Evolutionary conservation across 371 early-diverging fungal genomes (phyloP), one percentile per base, ranked within the genome.

Genomic region (Mucor racemosus): DNA sequence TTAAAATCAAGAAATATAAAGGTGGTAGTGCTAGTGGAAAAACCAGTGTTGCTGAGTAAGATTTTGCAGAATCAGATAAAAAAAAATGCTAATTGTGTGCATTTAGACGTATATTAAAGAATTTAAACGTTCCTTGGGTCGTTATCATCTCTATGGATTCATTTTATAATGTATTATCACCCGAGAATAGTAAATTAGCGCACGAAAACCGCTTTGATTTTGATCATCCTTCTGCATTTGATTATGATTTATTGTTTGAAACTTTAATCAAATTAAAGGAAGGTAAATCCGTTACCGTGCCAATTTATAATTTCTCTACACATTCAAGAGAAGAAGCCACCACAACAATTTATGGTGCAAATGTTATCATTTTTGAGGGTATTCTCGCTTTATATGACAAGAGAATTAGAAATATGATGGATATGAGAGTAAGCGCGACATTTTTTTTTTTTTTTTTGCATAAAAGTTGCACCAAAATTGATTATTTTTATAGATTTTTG

Each of bases 71-170:
- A 19, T 19, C 11, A 56, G 55, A 53, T 11, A 21, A 31, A 4
- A 36, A 58, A 58, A 65, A 38, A 15, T 4, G 19, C 50, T 50
- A 26, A 50, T 21, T 50, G 3, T 50, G 50, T 40, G 39, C 33
- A 50, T 34, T 15, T 65, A 88, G 88, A 53, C 82, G 88, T 53
- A 90, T 93, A 56, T 84, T 91, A 60, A 90, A 90, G 66, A 87
- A 88, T 58, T 71, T 93, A 62, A 89, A 91, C 67, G 92, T 91
- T 0, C 92, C 93, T 15, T 92, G 93, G 93, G 95, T 95, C 4
- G 91, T 94, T 5, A 86, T 97, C 39, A 61, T 97, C 35, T 94
- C 92, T 42, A 96, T 96, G 97, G 97, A 97, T 79, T 93, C 94
- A 5, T 97, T 95, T 74, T 97, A 97, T 83, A 95, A 92, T 67